Percentiles rank a stretch among this genome's conserved stretches.
These are phyloP conservation scores for Aurifilum marmelostoma DNA, from an alignment of 2,329 filamentous ascomycete genomes.

Conservation along the genomic window DNA sequence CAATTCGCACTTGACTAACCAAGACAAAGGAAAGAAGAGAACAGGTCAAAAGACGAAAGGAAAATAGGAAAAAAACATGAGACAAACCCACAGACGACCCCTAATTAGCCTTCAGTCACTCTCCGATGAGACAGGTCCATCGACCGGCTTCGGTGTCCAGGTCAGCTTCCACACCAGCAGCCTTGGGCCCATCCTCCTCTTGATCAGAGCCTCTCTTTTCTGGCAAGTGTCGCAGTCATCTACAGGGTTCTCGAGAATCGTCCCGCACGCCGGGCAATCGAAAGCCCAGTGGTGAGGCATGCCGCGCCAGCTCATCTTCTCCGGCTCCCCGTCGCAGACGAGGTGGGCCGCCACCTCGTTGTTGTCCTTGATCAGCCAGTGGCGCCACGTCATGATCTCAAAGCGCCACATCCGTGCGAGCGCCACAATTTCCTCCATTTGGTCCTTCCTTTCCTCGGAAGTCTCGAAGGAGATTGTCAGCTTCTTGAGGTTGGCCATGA, in stretches of 20 bases:
- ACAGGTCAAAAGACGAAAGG: too few species aligned
- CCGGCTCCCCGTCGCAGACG: neutral
- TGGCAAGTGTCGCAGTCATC: neutral
- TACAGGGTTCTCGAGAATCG: too few species aligned
- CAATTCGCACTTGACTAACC: too few species aligned
- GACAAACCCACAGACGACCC: too few species aligned
- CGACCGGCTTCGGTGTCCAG: slow-evolving; percentile 10
- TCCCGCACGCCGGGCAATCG: too few species aligned
- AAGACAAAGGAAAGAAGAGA: too few species aligned
- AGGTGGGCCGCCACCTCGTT: neutral
- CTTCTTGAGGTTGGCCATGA: slow-evolving; percentile 21
- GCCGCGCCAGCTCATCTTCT: slow-evolving; percentile 23
- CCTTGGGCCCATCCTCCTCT: slow-evolving; percentile 4
- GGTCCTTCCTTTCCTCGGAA: slow-evolving; percentile 8
- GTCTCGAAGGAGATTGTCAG: slow-evolving; percentile 26
- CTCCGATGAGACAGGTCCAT: neutral
- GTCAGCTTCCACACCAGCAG: slow-evolving; percentile 18
- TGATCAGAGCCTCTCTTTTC: neutral
- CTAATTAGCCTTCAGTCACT: neutral
- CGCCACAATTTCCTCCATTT: slow-evolving; percentile 19
- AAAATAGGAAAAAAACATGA: too few species aligned
- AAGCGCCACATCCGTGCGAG: slow-evolving; percentile 25
- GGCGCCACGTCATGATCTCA: slow-evolving; percentile 15
- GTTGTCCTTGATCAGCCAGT: neutral
- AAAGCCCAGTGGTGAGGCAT: slow-evolving; percentile 10